phyloP scores from a whole-genome alignment of 257 asterid genomes.

The Henckelia pumila region DNA sequence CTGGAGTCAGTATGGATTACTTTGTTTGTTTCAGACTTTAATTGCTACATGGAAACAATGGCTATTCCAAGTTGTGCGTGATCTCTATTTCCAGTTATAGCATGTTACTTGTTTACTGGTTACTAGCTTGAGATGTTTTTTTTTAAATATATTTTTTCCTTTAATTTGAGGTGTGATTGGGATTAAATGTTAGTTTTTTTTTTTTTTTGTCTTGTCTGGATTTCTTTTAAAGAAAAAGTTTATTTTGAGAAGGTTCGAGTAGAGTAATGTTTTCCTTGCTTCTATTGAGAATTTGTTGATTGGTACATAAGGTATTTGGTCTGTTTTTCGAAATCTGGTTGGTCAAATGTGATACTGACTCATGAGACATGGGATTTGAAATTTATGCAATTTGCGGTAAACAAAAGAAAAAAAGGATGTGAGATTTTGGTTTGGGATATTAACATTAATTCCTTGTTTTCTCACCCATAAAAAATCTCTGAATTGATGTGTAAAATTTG shows the following conservation, averaged over 20 bases:
- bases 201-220: not conserved
- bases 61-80: not conserved
- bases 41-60: not conserved
- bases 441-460: too few relatives aligned
- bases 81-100: not conserved
- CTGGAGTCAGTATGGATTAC: constrained; percentile 1
- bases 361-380: not conserved
- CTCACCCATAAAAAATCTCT: too few relatives aligned
- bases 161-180: not conserved
- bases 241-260: not conserved
- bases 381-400: too few relatives aligned
- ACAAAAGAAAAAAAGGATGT: too few relatives aligned
- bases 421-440: too few relatives aligned
- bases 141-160: not conserved
- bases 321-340: too few relatives aligned
- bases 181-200: not conserved
- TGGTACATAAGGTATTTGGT: not conserved
- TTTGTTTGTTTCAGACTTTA: too few relatives aligned
- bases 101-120: not conserved
- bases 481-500: not conserved
- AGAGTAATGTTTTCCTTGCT: constrained; percentile 6
- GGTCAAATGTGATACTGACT: not conserved
- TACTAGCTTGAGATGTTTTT: not conserved
- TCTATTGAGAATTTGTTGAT: not conserved
- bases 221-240: not conserved